Evolutionary conservation across 345 rosid species (phyloP), one percentile per base, ranked within the genome.

Genomic region (Reutealis trisperma): DNA sequence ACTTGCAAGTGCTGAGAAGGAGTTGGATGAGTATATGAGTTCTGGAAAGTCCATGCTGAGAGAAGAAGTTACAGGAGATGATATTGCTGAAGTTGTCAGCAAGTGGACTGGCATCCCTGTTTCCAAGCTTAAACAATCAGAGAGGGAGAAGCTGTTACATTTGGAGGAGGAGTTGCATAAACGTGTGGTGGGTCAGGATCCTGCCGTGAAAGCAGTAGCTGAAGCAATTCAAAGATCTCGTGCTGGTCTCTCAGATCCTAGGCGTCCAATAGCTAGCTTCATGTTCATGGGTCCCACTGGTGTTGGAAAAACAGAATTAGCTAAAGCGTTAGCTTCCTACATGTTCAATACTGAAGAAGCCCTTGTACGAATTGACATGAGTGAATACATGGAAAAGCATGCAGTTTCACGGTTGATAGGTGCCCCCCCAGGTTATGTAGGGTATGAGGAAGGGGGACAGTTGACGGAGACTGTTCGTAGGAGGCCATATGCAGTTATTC

Each of bases 251-350:
- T 90, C 99, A 1, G 99, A 96, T 84, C 99, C 99, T 68, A 91
- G 88, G 30, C 97, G 97, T 75, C 99, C 99, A 51, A 96, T 96
- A 34, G 98, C 99, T 71, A 91, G 98, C 77, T 96, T 96, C 85
- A 96, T 96, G 99, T 92, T 96, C 79, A 96, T 96, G 99, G 99
- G 99, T 45, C 98, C 99, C 37, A 94, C 99, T 19, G 98, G 99
- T 80, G 98, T 96, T 60, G 98, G 99, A 21, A 96, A 96, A 85
- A 96, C 99, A 10, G 98, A 96, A 80, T 77, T 96, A 67, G 99
- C 99, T 13, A 94, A 94, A 87, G 91, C 97, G 69, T 89, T 96
- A 30, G 98, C 99, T 13, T 90, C 99, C 21, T 92, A 92, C 76
- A 8, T 96, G 83, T 94, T 96, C 91, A 94, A 92, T 83, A 92